Percentiles rank a stretch among this genome's conserved stretches.
phyloP scores from a whole-genome alignment of 78 protist genomes.

The Protostelium mycophagum region DNA sequence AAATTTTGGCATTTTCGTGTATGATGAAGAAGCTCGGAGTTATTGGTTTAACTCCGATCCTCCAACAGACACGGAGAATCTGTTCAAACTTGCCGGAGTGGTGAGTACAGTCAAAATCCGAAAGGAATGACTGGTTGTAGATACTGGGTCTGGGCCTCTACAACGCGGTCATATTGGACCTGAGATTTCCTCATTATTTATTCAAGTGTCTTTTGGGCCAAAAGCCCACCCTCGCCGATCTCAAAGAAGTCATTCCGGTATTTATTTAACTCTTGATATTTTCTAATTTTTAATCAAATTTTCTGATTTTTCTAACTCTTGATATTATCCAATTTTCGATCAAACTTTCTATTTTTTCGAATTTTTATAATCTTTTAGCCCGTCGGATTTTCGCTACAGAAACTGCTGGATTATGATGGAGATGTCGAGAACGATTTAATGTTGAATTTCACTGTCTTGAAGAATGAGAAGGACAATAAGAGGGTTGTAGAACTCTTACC shows the following conservation, averaged over 20 bases:
- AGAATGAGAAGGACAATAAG: conserved; percentile 63
- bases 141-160: conserved; percentile 95
- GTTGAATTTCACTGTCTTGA: conserved; percentile 17
- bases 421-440: conserved; percentile 6
- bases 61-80: conserved; percentile 12
- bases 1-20: conserved; percentile 65
- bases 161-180: conserved; percentile 91
- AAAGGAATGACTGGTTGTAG: not conserved
- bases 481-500: conserved; percentile 54
- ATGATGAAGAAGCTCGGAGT: conserved; percentile 63
- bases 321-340: no score
- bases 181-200: conserved; percentile 85
- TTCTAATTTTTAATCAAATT: no score
- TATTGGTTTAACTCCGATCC: conserved; percentile 71
- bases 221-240: conserved; percentile 31
- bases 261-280: conserved; percentile 13
- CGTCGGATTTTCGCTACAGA: not conserved
- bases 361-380: no score
- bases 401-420: not conserved
- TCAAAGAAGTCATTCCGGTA: conserved; percentile 63
- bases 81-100: conserved; percentile 74
- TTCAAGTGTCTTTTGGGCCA: conserved; percentile 77
- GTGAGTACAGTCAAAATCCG: not conserved
- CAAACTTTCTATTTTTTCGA: no score
- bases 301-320: no score